Conservation (phyloP, 768 basidiomycete genomes). For the Podaxis sp. region DNA sequence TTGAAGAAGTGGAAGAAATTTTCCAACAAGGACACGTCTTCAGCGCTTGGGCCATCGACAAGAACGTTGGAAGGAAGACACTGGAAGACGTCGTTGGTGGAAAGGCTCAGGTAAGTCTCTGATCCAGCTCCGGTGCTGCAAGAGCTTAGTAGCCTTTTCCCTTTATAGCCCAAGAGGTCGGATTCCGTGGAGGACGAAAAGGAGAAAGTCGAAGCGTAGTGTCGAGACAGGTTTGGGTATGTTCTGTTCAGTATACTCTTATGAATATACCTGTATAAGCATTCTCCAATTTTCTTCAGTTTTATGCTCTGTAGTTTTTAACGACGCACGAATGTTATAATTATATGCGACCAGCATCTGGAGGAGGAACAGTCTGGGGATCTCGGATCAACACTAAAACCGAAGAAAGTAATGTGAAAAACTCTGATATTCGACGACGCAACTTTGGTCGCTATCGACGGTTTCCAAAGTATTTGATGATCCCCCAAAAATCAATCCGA, state of each 20-base stretch:
- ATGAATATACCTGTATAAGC: neutral
- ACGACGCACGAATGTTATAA: neutral
- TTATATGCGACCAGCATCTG: too few relatives aligned
- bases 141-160: neutral
- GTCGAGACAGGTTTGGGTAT: neutral
- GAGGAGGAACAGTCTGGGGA: too few relatives aligned
- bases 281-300: neutral
- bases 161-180: slow-evolving; percentile 8
- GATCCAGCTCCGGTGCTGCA: too few relatives aligned
- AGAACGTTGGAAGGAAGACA: slow-evolving; percentile 61
- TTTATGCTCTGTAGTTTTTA: neutral
- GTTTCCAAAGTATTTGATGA: neutral
- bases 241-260: too few relatives aligned
- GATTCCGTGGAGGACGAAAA: slow-evolving; percentile 11
- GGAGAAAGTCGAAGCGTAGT: neutral
- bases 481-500: neutral
- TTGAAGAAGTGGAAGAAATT: slow-evolving; percentile 80
- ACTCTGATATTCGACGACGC: neutral
- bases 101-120: neutral
- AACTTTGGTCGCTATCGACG: too few relatives aligned
- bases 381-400: neutral
- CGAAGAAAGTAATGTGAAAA: neutral
- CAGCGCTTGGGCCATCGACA: slow-evolving; percentile 67
- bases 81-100: slow-evolving; percentile 45
- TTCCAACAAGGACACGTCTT: slow-evolving; percentile 69